These are phyloP conservation scores for Cordyceps tenuipes DNA, from an alignment of 2,329 filamentous ascomycete species.

Conservation along the genomic window DNA sequence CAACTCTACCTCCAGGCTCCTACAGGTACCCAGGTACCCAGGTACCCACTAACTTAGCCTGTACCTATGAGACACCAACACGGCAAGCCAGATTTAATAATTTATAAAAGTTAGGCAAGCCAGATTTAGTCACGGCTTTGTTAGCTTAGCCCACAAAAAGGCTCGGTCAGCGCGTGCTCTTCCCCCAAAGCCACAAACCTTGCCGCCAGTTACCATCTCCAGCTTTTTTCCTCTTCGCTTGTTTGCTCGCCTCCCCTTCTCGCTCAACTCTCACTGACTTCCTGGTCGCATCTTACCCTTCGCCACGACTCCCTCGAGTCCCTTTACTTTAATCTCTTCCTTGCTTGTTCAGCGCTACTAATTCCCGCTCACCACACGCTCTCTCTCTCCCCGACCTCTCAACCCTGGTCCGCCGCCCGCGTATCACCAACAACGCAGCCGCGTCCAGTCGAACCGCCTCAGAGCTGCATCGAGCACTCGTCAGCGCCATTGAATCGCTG, in stretches of 20 bases:
- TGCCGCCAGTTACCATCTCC: neutral
- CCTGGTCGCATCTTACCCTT: neutral
- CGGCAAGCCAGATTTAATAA: constrained; percentile 4
- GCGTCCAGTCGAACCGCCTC: neutral
- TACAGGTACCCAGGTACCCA: too few species aligned
- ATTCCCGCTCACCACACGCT: neutral
- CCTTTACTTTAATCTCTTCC: neutral
- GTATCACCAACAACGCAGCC: neutral
- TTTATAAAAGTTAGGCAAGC: too few species aligned
- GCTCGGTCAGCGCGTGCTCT: neutral
- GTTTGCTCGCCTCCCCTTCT: neutral
- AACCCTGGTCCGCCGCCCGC: neutral
- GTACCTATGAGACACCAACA: neutral
- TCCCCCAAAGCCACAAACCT: neutral
- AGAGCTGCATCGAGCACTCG: neutral
- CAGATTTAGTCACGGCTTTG: constrained; percentile 5
- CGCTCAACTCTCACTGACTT: neutral
- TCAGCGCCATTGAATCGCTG: neutral
- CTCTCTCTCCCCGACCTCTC: too few species aligned
- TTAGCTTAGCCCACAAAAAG: neutral
- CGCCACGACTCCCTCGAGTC: neutral
- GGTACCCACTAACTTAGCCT: too few species aligned
- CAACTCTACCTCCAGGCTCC: too few species aligned
- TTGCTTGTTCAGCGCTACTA: neutral
- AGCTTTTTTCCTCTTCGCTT: neutral